Base-by-base conservation (phyloP, 2,329 filamentous ascomycete species). In the Calonectria pteridis region DNA sequence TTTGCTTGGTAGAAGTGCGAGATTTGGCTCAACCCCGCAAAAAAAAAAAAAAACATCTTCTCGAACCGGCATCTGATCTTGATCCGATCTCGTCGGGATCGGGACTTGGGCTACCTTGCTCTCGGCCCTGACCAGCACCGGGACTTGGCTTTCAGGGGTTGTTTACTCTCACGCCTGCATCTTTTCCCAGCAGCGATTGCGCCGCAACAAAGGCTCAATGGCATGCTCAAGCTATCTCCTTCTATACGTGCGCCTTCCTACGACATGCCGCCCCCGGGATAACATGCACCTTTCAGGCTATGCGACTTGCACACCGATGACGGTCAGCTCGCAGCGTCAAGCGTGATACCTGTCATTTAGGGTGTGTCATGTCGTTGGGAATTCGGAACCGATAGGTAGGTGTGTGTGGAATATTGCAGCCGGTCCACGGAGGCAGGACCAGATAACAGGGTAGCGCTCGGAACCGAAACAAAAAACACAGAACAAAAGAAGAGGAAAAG, bases 301-400 rank as follows among this genome's bases (percentile, higher is more conserved):
- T 40, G 33, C 55, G 16, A 23, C 6, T 37, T 29, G n/a, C 37
- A 35, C 55, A 62, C 33, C 55, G 55, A 37, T 37, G 33, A 37
- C 33, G 55, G 35, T 37, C 31, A 23, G 6, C 23, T 18, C 26
- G 35, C 33, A 28, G 23, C 31, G 6, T 23, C 53, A 23, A 23
- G 20, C 35, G 20, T 29, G 55, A 28, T 37, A 62, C 55, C 18
- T 62, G 33, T 62, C 55, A 62, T 28, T 40, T 62, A 14, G 33
- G 18, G 20, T 16, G 14, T n/a, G 49, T 16, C 13, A 10, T 16
- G 50, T 59, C 53, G n/a, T 28, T 14, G 50, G 10, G 65, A 26
- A 20, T 28, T 68, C 66, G 66, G 66, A 68, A n/a, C 66, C 66
- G 66, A 68, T 9, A 43, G 9, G 43, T 23, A 28, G 40, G 29